Evolutionary conservation across 805 yeast genomes (phyloP).

Genomic region (Yamadazyma olivae): DNA sequence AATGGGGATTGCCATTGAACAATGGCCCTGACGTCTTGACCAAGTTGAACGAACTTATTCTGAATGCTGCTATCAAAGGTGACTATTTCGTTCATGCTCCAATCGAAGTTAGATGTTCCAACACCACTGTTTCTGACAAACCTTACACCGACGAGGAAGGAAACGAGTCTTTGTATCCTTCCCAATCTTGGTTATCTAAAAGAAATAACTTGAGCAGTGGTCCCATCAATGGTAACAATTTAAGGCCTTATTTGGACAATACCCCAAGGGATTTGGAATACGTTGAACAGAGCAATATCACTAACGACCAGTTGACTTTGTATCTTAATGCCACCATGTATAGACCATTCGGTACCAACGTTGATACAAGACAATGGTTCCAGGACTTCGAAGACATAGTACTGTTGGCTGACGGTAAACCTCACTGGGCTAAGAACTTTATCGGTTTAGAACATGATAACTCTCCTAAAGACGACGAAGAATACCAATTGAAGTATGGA

Average conservation of each 20-base stretch:
- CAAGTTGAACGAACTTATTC: constrained; percentile 59
- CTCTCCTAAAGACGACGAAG: constrained; percentile 34
- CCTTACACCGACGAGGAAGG: constrained; percentile 36
- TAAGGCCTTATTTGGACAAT: constrained; percentile 78
- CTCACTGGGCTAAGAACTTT: constrained; percentile 98
- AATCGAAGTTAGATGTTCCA: constrained; percentile 89
- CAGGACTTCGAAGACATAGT: constrained; percentile 76
- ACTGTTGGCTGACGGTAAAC: constrained; percentile 81
- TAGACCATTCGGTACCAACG: constrained; percentile 80
- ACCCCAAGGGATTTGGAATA: constrained; percentile 63
- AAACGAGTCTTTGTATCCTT: constrained; percentile 37
- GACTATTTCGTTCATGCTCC: constrained; percentile 92
- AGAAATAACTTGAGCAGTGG: constrained; percentile 62
- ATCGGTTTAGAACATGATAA: constrained; percentile 48
- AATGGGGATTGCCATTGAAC: constrained; percentile 91
- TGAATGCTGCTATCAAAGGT: constrained; percentile 54
- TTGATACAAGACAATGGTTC: constrained; percentile 79
- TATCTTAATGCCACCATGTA: constrained; percentile 94
- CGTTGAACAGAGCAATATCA: constrained; percentile 45
- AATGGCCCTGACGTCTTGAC: constrained; percentile 71
- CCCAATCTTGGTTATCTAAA: constrained; percentile 47
- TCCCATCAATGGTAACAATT: constrained; percentile 78
- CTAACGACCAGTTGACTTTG: constrained; percentile 76
- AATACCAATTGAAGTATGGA: constrained; percentile 37
- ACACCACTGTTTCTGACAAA: constrained; percentile 55